A percentile compares a stretch with the other conserved stretches of the same genome.
phyloP scores from a whole-genome alignment of 306 rosid species.

The Abrus pulchellus region DNA sequence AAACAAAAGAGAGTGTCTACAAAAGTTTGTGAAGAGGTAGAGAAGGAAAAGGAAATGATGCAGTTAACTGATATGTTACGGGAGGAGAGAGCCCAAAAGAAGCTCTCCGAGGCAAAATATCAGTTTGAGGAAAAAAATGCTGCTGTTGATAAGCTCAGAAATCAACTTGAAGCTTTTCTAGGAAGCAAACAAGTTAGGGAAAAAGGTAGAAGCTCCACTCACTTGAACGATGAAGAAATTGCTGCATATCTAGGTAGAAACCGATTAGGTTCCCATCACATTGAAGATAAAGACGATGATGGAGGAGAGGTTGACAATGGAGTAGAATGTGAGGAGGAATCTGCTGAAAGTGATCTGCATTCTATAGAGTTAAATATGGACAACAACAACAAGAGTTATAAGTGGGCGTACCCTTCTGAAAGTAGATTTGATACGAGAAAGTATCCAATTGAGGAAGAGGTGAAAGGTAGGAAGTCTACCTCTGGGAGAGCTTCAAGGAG shows the following conservation, averaged over 20 bases:
- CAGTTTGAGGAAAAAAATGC: constrained; percentile 79
- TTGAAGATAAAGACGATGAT: constrained; percentile 72
- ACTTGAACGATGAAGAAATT: constrained; percentile 72
- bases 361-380: constrained; percentile 94
- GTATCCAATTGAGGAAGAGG: constrained; percentile 65
- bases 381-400: constrained; percentile 75
- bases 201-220: constrained; percentile 65
- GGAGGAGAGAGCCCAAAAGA: constrained; percentile 83
- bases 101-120: constrained; percentile 77
- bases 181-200: constrained; percentile 77
- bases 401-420: constrained; percentile 72
- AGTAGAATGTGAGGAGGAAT: constrained; percentile 77
- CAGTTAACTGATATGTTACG: constrained; percentile 68
- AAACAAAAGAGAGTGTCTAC: constrained; percentile 66
- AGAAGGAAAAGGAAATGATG: constrained; percentile 85
- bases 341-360: constrained; percentile 92
- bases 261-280: constrained; percentile 58
- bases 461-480: constrained; percentile 71
- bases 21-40: constrained; percentile 69
- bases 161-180: constrained; percentile 87
- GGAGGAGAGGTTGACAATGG: constrained; percentile 87
- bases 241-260: constrained; percentile 69
- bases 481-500: constrained; percentile 77
- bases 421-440: constrained; percentile 67
- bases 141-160: constrained; percentile 84